phyloP scores from a whole-genome alignment of 371 early-diverging fungal genomes.

The Rhizopus microsporus region DNA sequence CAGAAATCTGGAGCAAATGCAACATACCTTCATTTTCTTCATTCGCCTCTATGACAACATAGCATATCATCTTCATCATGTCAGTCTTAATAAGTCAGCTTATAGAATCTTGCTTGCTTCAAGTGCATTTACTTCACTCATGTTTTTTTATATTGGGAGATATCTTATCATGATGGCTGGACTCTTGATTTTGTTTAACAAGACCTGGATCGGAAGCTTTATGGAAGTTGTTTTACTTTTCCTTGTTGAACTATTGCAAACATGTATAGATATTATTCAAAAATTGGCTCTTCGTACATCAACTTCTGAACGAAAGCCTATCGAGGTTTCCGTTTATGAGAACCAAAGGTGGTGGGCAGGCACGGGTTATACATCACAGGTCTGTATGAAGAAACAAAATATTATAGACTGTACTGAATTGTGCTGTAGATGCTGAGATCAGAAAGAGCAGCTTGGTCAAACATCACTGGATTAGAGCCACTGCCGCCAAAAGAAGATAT shows the following conservation, averaged over 20 bases:
- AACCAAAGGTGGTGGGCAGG: slow-evolving; percentile 52
- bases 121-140: slow-evolving; percentile 4
- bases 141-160: slow-evolving; percentile 10
- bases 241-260: slow-evolving; percentile 29
- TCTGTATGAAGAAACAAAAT: slow-evolving; percentile 1
- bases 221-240: slow-evolving; percentile 16
- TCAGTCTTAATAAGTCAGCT: slow-evolving; percentile 17
- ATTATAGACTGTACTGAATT: neutral
- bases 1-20: slow-evolving; percentile 36
- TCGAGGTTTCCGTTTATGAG: slow-evolving; percentile 44
- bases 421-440: slow-evolving; percentile 17
- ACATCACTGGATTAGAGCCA: slow-evolving; percentile 40
- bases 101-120: slow-evolving; percentile 19
- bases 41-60: slow-evolving; percentile 44
- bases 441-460: slow-evolving; percentile 39
- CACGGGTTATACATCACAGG: slow-evolving; percentile 45
- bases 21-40: slow-evolving; percentile 33
- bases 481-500: slow-evolving; percentile 42
- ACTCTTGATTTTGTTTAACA: slow-evolving; percentile 34
- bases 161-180: slow-evolving; percentile 27
- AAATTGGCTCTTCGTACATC: slow-evolving; percentile 1
- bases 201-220: slow-evolving; percentile 39
- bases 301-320: slow-evolving; percentile 12
- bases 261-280: slow-evolving; percentile 17
- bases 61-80: slow-evolving; percentile 35